These are phyloP conservation scores for Aphanomyces cochlioides DNA, from an alignment of 352 stramenopile species.

Conservation along the genomic window DNA sequence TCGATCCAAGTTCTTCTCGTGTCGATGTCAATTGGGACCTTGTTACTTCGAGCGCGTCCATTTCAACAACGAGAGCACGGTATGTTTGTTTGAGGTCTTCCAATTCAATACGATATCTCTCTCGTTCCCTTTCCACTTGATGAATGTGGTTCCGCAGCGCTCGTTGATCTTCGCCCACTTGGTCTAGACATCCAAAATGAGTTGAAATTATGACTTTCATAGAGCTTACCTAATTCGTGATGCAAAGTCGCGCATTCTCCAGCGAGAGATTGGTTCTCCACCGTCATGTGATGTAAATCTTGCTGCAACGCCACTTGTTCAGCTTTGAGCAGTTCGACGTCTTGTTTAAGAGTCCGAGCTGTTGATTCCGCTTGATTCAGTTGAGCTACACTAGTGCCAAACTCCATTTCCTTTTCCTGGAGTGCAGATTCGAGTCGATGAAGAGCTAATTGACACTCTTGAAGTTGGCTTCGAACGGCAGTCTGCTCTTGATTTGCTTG, in stretches of 20 bases:
- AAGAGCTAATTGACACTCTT: constrained; percentile 2
- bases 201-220: neutral
- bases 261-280: constrained; percentile 82
- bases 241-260: constrained; percentile 71
- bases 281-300: constrained; percentile 84
- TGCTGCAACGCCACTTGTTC: constrained; percentile 63
- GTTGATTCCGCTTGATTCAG: neutral
- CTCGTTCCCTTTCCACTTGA: constrained; percentile 59
- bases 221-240: constrained; percentile 28
- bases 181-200: constrained; percentile 12
- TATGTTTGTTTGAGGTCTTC: constrained; percentile 76
- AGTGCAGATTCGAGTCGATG: constrained; percentile 53
- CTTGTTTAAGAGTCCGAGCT: constrained; percentile 6
- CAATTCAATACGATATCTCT: constrained; percentile 67
- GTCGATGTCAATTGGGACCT: constrained; percentile 49
- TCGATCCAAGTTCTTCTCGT: constrained; percentile 52
- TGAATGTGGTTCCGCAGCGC: constrained; percentile 57
- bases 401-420: constrained; percentile 47
- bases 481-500: constrained; percentile 3
- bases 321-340: constrained; percentile 49
- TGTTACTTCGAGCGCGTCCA: constrained; percentile 62
- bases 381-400: constrained; percentile 42
- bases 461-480: neutral
- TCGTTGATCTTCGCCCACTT: constrained; percentile 41
- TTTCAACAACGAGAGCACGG: constrained; percentile 62